These are phyloP conservation scores for Termitomyces sp. DNA, from an alignment of 768 basidiomycete genomes.

Conservation along the genomic window DNA sequence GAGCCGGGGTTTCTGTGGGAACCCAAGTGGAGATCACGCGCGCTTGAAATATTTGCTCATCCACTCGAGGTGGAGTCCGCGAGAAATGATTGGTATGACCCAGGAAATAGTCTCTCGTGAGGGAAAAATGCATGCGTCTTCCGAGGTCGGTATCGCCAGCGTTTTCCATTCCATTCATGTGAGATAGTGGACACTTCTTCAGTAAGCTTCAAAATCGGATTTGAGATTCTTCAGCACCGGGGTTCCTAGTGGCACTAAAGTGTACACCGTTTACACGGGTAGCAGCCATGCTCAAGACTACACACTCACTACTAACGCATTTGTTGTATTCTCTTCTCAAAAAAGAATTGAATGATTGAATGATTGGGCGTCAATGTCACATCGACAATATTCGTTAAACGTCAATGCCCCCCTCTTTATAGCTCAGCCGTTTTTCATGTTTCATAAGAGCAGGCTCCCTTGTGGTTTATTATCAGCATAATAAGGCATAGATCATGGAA, in stretches of 20 bases:
- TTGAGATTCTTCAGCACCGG: slow-evolving; percentile 49
- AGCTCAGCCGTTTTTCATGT: slow-evolving; percentile 37
- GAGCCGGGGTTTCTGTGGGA: no score
- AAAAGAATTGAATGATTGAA: not conserved
- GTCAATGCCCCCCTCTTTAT: slow-evolving; percentile 41
- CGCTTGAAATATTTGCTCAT: no score
- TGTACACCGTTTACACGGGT: slow-evolving; percentile 33
- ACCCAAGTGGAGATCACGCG: no score
- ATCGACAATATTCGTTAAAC: not conserved
- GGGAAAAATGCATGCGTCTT: no score
- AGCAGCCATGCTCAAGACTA: slow-evolving; percentile 26
- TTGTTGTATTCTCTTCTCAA: not conserved
- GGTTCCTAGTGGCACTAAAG: slow-evolving; percentile 44
- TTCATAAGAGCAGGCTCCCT: slow-evolving; percentile 39
- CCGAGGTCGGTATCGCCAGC: no score
- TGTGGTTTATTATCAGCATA: slow-evolving; percentile 34
- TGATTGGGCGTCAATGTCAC: not conserved
- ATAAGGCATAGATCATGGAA: slow-evolving; percentile 27
- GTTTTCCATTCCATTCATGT: no score
- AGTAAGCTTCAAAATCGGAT: no score
- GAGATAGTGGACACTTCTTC: no score
- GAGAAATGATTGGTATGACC: no score
- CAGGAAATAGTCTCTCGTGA: no score
- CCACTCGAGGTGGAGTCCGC: no score
- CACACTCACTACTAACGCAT: no score